These are phyloP conservation scores for Usnea hakonensis DNA, from an alignment of 495 filamentous ascomycete genomes.

Conservation along the genomic window DNA sequence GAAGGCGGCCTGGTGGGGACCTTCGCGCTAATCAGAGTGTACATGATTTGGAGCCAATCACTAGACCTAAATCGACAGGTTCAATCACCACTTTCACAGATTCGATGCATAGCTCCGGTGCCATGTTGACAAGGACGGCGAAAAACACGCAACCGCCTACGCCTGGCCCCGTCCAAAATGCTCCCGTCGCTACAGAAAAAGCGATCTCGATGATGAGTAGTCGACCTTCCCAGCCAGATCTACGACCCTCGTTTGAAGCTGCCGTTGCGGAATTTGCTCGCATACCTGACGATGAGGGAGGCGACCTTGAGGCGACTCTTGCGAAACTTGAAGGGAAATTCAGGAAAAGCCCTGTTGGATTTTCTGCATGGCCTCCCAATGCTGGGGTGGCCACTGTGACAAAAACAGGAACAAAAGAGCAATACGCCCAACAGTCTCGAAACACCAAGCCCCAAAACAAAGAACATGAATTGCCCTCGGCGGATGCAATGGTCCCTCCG, in stretches of 20 bases:
- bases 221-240: slow-evolving; percentile 64
- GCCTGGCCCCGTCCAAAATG: slow-evolving; percentile 30
- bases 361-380: slow-evolving; percentile 1
- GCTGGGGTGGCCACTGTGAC: background rate
- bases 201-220: slow-evolving; percentile 61
- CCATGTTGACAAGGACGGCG: slow-evolving; percentile 27
- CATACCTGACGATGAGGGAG: slow-evolving; percentile 87
- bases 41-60: slow-evolving; percentile 53
- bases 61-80: slow-evolving; percentile 61
- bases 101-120: slow-evolving; percentile 55
- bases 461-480: slow-evolving; percentile 1
- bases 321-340: slow-evolving; percentile 89
- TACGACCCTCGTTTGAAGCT: slow-evolving; percentile 81
- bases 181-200: slow-evolving; percentile 32
- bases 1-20: slow-evolving; percentile 83
- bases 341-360: slow-evolving; percentile 38
- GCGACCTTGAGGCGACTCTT: slow-evolving; percentile 87
- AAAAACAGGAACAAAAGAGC: background rate
- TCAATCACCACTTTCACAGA: slow-evolving; percentile 63
- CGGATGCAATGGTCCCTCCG: background rate
- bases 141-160: slow-evolving; percentile 14
- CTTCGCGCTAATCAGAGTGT: slow-evolving; percentile 71
- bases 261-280: slow-evolving; percentile 82
- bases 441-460: background rate
- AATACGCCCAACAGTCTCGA: background rate